Evolutionary conservation across 805 yeast genomes (phyloP).

Genomic region (Sungouiella thailandica): DNA sequence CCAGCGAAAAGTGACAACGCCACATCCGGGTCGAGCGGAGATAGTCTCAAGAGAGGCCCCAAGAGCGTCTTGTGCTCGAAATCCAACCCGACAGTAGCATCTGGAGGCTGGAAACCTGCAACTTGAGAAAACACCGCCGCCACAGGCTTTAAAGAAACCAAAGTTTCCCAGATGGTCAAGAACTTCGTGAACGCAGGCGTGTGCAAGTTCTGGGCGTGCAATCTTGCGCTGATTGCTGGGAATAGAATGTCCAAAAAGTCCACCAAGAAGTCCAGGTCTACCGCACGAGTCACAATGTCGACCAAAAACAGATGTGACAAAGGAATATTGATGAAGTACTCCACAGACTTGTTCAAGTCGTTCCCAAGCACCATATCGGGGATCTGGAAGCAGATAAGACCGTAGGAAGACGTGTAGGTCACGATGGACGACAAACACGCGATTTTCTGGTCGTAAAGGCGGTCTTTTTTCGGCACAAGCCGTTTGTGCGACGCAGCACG

Average conservation of each 20-base stretch:
- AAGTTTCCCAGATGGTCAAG: constrained; percentile 51
- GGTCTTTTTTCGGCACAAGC: constrained; percentile 37
- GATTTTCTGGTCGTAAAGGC: constrained; percentile 30
- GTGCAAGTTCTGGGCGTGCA: constrained; percentile 39
- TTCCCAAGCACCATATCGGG: constrained; percentile 55
- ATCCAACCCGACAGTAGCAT: constrained; percentile 39
- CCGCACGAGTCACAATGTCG: constrained; percentile 53
- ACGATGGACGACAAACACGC: constrained; percentile 44
- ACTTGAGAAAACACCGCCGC: constrained; percentile 56
- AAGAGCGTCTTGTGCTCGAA: constrained; percentile 61
- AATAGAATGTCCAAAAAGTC: constrained; percentile 56
- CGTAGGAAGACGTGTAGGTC: constrained; percentile 53
- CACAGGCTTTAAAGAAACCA: constrained; percentile 56
- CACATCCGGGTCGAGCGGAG: constrained; percentile 61
- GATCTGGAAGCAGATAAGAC: constrained; percentile 61
- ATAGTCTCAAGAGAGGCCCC: constrained; percentile 72
- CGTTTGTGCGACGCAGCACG: constrained; percentile 39
- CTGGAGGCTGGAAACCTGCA: constrained; percentile 47
- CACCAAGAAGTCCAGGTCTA: constrained; percentile 59
- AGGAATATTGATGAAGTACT: constrained; percentile 18
- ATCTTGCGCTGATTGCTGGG: constrained; percentile 38
- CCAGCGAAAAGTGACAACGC: constrained; percentile 42
- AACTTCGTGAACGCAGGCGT: constrained; percentile 49
- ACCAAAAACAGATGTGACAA: constrained; percentile 36
- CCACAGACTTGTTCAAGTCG: constrained; percentile 26